Evolutionary conservation across 352 stramenopile genomes (phyloP).

Genomic region (Pythium angustatum): DNA sequence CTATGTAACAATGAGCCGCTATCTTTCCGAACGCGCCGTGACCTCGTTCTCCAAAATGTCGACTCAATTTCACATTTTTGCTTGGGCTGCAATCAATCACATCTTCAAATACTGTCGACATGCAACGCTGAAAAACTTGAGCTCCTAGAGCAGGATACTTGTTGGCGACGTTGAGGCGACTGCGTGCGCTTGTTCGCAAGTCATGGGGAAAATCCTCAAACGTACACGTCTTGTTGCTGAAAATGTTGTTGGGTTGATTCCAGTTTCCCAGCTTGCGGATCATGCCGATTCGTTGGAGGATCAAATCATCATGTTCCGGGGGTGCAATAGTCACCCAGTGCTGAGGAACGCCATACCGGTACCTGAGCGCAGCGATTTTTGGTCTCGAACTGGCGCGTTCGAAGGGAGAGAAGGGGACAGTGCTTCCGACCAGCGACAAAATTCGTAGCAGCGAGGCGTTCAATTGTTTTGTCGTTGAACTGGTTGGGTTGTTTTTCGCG

Average conservation of each 20-base stretch:
- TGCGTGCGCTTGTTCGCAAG: background rate
- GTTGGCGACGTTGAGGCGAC: constrained; percentile 5
- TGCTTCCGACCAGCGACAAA: too few species aligned
- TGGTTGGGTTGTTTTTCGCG: too few species aligned
- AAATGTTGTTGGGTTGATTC: background rate
- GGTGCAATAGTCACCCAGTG: too few species aligned
- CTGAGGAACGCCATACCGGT: too few species aligned
- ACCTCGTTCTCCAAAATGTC: constrained; percentile 10
- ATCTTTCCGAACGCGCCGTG: constrained; percentile 9
- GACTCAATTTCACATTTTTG: background rate
- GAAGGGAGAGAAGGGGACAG: too few species aligned
- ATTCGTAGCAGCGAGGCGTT: too few species aligned
- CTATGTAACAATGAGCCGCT: constrained; percentile 18
- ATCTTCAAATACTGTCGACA: constrained; percentile 1
- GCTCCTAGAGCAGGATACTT: constrained; percentile 17
- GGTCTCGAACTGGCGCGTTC: too few species aligned
- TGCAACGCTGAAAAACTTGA: constrained; percentile 8
- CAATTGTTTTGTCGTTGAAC: too few species aligned
- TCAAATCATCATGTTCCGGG: too few species aligned
- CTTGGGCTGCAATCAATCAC: background rate
- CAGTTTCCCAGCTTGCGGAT: background rate
- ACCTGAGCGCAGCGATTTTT: too few species aligned
- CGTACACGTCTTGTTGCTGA: background rate
- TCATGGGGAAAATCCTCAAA: constrained; percentile 12
- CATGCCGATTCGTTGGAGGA: constrained; percentile 15